Evolutionary conservation across 2,329 filamentous ascomycete species (phyloP), one percentile per base, ranked within the genome.

Genomic region (Hymenoscyphus albidus): DNA sequence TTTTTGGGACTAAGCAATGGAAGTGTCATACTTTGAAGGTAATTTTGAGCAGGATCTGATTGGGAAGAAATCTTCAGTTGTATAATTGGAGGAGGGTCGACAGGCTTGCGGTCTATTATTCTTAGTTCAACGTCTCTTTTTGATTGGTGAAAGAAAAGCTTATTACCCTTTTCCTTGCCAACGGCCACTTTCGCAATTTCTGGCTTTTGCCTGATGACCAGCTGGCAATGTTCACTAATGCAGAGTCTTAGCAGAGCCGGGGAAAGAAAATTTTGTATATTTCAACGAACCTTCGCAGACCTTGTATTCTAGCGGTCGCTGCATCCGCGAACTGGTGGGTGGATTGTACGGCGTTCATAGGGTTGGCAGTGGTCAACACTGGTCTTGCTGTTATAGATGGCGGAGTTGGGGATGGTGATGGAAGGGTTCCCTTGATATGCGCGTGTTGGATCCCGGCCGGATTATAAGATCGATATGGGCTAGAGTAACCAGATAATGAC

Each of bases 71-170:
- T 79, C 62, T 84, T 76, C 58, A 96, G 82, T 78, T 94, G 88
- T 57, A 96, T 81, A 71, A 96, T 91, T 54, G 92, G 92, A 13
- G 92, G 92, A 61, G 93, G 92, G 75, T 97, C 92, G 72, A 97
- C 86, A 7, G 92, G 91, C 77, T 96, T 96, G 70, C 92, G 88
- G 73, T 91, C 90, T 91, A 59, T 35, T 54, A 27, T 12, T 51
- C 3, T 22, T 12, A 27, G 44, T 44, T 59, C 42, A 59, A 22
- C 40, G 13, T 22, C 3, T 39, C 10, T 42, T 59, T 59, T 18
- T 5, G 18, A 27, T 5, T 31, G 27, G 39, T 4, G n/a, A 48
- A 31, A 14, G 16, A 38, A 56, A 54, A 39, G 70, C 76, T 62
- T 77, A 90, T 62, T 77, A 90, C 88, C 85, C 81, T 92, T 92